Conservation (phyloP, 768 basidiomycete species). For the Lactarius sanguifluus region DNA sequence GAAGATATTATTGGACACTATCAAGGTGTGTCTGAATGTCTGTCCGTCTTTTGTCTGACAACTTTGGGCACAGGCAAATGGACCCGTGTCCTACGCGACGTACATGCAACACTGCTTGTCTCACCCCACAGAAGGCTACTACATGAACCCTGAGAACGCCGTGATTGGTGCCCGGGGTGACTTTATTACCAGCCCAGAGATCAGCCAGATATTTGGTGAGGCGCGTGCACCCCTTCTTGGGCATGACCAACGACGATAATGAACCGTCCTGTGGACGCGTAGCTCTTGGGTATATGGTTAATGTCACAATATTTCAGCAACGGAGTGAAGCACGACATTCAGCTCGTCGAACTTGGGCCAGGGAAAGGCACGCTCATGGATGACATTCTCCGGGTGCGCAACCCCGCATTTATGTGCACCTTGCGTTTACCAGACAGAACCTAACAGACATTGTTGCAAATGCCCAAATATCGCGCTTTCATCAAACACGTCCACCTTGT, state of each 20-base stretch:
- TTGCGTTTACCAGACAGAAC: not conserved
- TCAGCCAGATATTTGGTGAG: slow-evolving; percentile 95
- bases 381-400: slow-evolving; percentile 79
- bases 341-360: slow-evolving; percentile 90
- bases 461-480: slow-evolving; percentile 39
- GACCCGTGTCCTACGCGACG: slow-evolving; percentile 81
- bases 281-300: slow-evolving; percentile 90
- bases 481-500: slow-evolving; percentile 66
- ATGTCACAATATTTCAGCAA: slow-evolving; percentile 68
- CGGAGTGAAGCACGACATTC: slow-evolving; percentile 49
- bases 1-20: slow-evolving; percentile 64
- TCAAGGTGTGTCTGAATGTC: slow-evolving; percentile 52
- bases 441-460: slow-evolving; percentile 51
- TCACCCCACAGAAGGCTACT: slow-evolving; percentile 92
- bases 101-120: slow-evolving; percentile 92
- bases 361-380: slow-evolving; percentile 90
- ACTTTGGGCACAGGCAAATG: slow-evolving; percentile 60
- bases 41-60: not conserved
- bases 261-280: slow-evolving; percentile 38
- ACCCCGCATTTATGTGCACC: not conserved
- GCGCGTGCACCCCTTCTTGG: slow-evolving; percentile 45
- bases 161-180: slow-evolving; percentile 89
- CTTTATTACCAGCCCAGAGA: slow-evolving; percentile 96
- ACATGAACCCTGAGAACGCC: slow-evolving; percentile 68
- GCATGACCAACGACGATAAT: slow-evolving; percentile 37